These are phyloP conservation scores for Beverwykella pulmonaria DNA, from an alignment of 495 filamentous ascomycete species.

Conservation along the genomic window DNA sequence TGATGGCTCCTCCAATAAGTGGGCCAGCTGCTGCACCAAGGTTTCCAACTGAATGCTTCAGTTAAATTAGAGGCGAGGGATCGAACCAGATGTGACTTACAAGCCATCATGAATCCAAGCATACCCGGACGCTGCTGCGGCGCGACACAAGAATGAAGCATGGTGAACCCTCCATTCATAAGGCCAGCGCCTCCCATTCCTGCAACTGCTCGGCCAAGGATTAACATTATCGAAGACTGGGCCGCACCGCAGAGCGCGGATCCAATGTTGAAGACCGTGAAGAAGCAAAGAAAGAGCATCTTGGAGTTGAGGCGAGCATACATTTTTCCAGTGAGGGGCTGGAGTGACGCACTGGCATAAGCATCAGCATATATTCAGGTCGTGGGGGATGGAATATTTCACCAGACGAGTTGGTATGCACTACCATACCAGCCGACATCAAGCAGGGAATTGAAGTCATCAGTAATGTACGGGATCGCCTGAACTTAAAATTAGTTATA, in stretches of 20 bases:
- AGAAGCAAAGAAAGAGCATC: neutral
- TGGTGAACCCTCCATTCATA: neutral
- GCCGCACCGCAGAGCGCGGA: neutral
- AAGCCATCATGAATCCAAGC: neutral
- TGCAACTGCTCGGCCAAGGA: neutral
- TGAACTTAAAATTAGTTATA: neutral
- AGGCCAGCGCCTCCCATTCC: neutral
- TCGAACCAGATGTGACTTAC: neutral
- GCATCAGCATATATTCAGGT: neutral
- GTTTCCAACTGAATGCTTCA: constrained; percentile 15
- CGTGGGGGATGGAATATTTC: neutral
- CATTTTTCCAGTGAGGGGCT: neutral
- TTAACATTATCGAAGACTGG: neutral
- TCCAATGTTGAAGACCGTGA: neutral
- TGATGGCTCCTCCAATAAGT: constrained; percentile 65
- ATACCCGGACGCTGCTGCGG: neutral
- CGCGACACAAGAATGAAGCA: neutral
- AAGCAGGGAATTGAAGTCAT: neutral
- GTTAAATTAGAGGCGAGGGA: neutral
- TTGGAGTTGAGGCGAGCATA: neutral
- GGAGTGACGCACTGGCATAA: neutral
- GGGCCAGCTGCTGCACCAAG: constrained; percentile 54
- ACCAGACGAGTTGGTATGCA: neutral
- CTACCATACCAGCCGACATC: neutral
- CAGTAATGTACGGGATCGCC: neutral